A percentile compares a stretch with the other conserved stretches of the same genome.
These are phyloP conservation scores for Gymnopus androsaceus DNA, from an alignment of 1,284 basidiomycete genomes.

Conservation along the genomic window DNA sequence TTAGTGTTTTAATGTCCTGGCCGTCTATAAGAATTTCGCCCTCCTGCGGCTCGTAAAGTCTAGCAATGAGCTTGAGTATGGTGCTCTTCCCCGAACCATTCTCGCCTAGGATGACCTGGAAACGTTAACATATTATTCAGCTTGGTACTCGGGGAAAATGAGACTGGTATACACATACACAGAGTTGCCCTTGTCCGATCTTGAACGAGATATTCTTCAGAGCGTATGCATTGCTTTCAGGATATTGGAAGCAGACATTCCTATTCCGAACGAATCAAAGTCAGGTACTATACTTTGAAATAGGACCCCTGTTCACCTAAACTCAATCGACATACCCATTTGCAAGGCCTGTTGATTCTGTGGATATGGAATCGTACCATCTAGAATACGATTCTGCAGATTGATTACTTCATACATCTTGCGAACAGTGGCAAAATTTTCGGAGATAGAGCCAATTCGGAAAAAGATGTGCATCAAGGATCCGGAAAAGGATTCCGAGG, in stretches of 20 bases:
- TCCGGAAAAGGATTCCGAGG: slow-evolving; percentile 55
- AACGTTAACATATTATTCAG: neutral
- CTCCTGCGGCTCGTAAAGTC: slow-evolving; percentile 68
- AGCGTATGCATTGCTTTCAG: slow-evolving; percentile 57
- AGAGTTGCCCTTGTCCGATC: slow-evolving; percentile 69
- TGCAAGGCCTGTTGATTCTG: slow-evolving; percentile 56
- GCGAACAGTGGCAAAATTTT: slow-evolving; percentile 58
- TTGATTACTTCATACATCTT: slow-evolving; percentile 68
- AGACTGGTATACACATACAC: slow-evolving; percentile 52
- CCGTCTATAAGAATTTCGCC: slow-evolving; percentile 70
- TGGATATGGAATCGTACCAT: slow-evolving; percentile 61
- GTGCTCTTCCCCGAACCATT: slow-evolving; percentile 83
- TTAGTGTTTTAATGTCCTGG: slow-evolving; percentile 60
- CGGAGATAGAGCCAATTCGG: slow-evolving; percentile 58
- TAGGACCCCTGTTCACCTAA: slow-evolving; percentile 41
- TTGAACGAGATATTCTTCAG: slow-evolving; percentile 69
- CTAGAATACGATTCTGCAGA: slow-evolving; percentile 61
- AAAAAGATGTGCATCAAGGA: slow-evolving; percentile 56
- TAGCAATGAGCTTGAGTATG: slow-evolving; percentile 69
- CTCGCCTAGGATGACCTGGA: slow-evolving; percentile 71
- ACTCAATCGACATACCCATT: slow-evolving; percentile 65
- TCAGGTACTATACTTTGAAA: neutral
- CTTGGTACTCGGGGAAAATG: neutral
- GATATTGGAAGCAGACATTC: slow-evolving; percentile 75
- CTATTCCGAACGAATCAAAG: slow-evolving; percentile 32